Base-by-base conservation (phyloP, 306 rosid species). In the Pachyrhizus erosus region DNA sequence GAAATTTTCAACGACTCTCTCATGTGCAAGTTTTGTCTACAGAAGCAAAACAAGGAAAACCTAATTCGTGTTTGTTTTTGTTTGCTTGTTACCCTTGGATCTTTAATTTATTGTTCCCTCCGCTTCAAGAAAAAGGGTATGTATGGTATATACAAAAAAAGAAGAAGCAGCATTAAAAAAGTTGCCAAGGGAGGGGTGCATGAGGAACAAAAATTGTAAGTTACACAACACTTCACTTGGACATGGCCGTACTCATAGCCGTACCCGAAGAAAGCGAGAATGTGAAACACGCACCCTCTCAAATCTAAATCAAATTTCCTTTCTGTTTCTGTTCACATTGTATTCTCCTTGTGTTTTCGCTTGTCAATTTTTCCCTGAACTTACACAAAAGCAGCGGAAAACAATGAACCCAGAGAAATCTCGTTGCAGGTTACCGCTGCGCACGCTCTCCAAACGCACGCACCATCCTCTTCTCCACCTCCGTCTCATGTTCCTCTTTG, bases 401-500 rank as follows among this genome's bases (percentile, higher is more conserved):
- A 70, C 84, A 75, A 87, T 87, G 90, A 84, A 82, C 20, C 75
- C 27, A 5, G 24, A 62, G 26, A 64, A 69, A 57, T 5, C 77
- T 39, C 33, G 29, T 51, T 62, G 57, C 37, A 42, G 33, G 55
- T 78, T 76, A 14, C 68, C 79, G 0, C 79, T 86, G 21, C 65
- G 24, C 49, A 68, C 76, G 0, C 85, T 87, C 80, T 85, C 87
- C 77, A 85, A 77, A 57, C 74, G 49, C 74, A 64, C 67, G 65
- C 87, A 79, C 68, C 85, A 87, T 37, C 91, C 89, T 13, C 89
- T 85, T 72, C 89, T 85, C 68, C 86, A 79, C 17, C 85, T 85
- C 65, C 90, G 84, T n/a, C 89, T 81, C 31, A 45, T 89, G 5
- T 90, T 87, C 85, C 79, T 90, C 60, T 87, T 87, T 20, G 88